A percentile compares a stretch with the other conserved stretches of the same genome.
These are phyloP conservation scores for Apophysomyces elegans DNA, from an alignment of 371 early-diverging fungal species.

Conservation along the genomic window DNA sequence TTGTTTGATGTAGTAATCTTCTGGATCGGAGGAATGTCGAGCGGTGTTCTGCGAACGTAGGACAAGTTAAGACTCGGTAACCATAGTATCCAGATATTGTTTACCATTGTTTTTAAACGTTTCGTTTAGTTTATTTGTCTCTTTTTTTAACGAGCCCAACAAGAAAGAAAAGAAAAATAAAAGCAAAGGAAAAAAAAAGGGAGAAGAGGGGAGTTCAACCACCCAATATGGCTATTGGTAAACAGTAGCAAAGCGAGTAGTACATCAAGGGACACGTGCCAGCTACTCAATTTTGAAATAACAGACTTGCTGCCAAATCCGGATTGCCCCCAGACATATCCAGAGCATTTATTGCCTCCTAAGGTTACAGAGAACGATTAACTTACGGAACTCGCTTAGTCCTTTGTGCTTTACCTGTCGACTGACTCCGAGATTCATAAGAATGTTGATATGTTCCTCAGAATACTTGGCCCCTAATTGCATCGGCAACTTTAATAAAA, in stretches of 20 bases:
- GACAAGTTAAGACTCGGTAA: conserved; percentile 4
- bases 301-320: conserved; percentile 84
- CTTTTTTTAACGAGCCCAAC: not conserved
- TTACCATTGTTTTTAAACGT: conserved; percentile 2
- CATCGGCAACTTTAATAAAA: conserved; percentile 3
- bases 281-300: conserved; percentile 53
- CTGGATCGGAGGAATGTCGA: conserved; percentile 59
- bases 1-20: conserved; percentile 66
- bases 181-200: conserved; percentile 14
- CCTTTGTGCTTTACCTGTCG: conserved; percentile 34
- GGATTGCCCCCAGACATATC: conserved; percentile 84
- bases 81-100: not conserved
- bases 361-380: conserved; percentile 37
- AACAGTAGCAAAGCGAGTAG: conserved; percentile 14
- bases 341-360: conserved; percentile 81
- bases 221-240: conserved; percentile 16
- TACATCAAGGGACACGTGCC: conserved; percentile 13
- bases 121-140: conserved; percentile 8
- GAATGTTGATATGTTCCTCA: conserved; percentile 43
- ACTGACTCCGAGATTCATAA: conserved; percentile 50
- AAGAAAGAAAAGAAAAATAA: conserved; percentile 8
- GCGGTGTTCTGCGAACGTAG: conserved; percentile 25
- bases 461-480: conserved; percentile 26
- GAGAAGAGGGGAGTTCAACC: conserved; percentile 9
- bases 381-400: not conserved